These are phyloP conservation scores for Fraxinus nigra DNA, from an alignment of 305 asterid species.

Conservation along the genomic window DNA sequence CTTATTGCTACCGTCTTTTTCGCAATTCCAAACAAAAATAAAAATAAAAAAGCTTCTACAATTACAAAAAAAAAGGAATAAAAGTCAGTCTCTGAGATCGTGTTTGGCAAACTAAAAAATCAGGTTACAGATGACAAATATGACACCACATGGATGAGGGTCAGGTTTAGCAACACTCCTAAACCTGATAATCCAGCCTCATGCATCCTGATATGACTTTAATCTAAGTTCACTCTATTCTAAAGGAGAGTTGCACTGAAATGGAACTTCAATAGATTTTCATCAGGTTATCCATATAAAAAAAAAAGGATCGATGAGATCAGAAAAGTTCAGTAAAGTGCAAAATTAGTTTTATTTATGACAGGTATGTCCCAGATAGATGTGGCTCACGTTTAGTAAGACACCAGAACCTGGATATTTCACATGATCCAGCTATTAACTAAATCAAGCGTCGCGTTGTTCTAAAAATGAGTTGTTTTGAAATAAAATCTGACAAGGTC, in stretches of 20 bases:
- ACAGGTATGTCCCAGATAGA: background rate
- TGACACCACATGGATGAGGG: background rate
- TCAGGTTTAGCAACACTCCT: background rate
- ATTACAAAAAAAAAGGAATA: background rate
- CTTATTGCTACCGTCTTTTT: background rate
- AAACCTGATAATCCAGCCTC: background rate
- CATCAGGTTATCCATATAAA: background rate
- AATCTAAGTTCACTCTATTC: constrained; percentile 2
- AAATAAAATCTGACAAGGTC: background rate
- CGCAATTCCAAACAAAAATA: background rate
- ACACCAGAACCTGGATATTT: background rate
- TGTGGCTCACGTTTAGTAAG: background rate
- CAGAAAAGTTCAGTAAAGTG: background rate
- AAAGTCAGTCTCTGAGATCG: background rate
- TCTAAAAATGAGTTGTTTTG: background rate
- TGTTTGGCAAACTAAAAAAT: background rate
- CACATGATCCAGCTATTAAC: background rate
- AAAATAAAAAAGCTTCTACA: background rate
- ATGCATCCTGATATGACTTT: background rate
- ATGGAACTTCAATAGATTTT: background rate
- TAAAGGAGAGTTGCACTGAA: background rate
- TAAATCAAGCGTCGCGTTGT: background rate
- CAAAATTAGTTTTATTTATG: background rate
- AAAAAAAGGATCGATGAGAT: background rate
- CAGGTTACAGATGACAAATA: background rate